These are phyloP conservation scores for Medakamo hakoo DNA, from an alignment of 139 green algal species.

Conservation along the genomic window DNA sequence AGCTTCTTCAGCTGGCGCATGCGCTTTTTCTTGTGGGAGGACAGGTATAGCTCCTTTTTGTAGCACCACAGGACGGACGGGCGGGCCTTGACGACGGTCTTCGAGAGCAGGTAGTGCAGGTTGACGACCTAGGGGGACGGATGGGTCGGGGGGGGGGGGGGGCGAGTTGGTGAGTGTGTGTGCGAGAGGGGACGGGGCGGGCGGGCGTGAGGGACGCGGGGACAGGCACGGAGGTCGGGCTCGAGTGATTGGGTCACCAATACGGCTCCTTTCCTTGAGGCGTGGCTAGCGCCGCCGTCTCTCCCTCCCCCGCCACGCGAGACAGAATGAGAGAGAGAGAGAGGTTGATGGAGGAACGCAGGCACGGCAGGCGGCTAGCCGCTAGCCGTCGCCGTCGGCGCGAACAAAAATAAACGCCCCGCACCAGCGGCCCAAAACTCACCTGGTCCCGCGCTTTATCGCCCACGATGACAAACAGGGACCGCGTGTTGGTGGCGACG, in stretches of 20 bases:
- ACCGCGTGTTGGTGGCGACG: conserved; percentile 70
- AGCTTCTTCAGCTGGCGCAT: conserved; percentile 94
- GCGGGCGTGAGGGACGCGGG: neutral
- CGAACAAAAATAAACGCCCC: neutral
- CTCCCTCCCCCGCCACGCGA: no score
- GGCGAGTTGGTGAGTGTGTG: neutral
- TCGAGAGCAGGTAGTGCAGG: conserved; percentile 96
- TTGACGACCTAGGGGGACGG: conserved; percentile 72
- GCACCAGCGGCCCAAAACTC: no score
- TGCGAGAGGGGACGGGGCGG: neutral
- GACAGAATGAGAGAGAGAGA: no score
- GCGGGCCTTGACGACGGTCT: conserved; percentile 81
- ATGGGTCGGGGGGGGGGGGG: neutral
- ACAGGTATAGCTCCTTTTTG: conserved; percentile 92
- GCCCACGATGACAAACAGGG: conserved; percentile 90
- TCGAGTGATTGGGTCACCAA: no score
- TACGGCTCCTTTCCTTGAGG: no score
- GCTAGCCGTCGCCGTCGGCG: no score
- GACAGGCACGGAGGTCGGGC: neutral
- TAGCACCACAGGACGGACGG: conserved; percentile 98
- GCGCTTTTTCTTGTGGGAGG: conserved; percentile 79
- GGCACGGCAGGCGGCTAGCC: no score
- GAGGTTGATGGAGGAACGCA: no score
- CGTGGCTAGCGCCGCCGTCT: no score
- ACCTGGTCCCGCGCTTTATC: conserved; percentile 86